These are phyloP conservation scores for Hanseniaspora mollemarum DNA, from an alignment of 805 yeast genomes.

Conservation along the genomic window DNA sequence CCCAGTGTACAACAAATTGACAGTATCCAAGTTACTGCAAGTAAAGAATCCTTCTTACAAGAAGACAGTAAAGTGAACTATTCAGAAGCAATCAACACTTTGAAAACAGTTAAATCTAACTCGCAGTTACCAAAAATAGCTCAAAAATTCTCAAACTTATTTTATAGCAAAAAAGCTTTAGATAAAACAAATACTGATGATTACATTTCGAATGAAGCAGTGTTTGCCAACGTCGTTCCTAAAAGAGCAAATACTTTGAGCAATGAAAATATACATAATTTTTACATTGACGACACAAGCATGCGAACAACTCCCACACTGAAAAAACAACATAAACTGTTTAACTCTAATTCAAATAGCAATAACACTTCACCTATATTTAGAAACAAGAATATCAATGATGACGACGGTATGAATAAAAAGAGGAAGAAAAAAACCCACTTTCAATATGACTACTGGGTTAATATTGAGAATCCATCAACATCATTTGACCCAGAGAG, in stretches of 20 bases:
- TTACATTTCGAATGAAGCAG: background rate
- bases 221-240: background rate
- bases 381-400: background rate
- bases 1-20: conserved; percentile 1
- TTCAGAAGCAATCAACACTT: conserved; percentile 9
- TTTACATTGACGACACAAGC: background rate
- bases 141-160: conserved; percentile 1
- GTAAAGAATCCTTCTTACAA: conserved; percentile 1
- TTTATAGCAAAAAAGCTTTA: background rate
- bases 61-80: conserved; percentile 6
- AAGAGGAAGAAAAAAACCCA: background rate
- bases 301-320: background rate
- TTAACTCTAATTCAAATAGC: conserved; percentile 1
- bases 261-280: background rate
- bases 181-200: background rate
- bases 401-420: background rate
- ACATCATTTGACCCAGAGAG: conserved; percentile 46
- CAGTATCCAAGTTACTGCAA: conserved; percentile 8
- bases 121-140: conserved; percentile 9
- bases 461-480: conserved; percentile 67
- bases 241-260: background rate
- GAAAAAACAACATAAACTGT: conserved; percentile 1
- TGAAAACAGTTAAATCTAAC: conserved; percentile 10
- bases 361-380: conserved; percentile 4
- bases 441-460: conserved; percentile 36